phyloP scores from a whole-genome alignment of 805 yeast species.

The Yamadazyma nakazawae region DNA sequence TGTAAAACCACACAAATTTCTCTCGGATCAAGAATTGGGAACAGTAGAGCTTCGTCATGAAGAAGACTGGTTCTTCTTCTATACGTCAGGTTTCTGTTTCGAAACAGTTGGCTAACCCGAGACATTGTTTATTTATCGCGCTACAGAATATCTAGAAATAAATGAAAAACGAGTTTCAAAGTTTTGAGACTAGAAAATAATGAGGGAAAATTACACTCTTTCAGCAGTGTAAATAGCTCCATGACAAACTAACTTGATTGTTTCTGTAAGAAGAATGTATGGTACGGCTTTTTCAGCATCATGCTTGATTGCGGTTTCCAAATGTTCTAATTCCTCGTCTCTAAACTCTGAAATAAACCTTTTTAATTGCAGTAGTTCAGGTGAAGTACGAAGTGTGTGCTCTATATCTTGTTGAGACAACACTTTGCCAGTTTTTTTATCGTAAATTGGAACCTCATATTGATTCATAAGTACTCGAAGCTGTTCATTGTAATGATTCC shows the following conservation, averaged over 20 bases:
- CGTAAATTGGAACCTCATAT: conserved; percentile 45
- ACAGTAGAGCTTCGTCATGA: conserved; percentile 25
- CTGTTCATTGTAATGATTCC: conserved; percentile 92
- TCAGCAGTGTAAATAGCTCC: conserved; percentile 94
- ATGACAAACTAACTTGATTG: conserved; percentile 75
- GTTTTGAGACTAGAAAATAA: not conserved
- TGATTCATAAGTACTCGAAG: conserved; percentile 71
- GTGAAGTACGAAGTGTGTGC: conserved; percentile 33
- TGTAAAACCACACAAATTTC: conserved; percentile 59
- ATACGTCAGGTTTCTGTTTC: conserved; percentile 22
- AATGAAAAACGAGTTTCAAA: not conserved
- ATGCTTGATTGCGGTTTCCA: conserved; percentile 87
- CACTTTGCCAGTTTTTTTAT: conserved; percentile 31
- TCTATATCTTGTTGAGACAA: conserved; percentile 22
- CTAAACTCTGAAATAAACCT: conserved; percentile 70
- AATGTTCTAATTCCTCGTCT: conserved; percentile 93
- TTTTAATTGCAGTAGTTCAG: conserved; percentile 58
- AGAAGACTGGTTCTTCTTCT: conserved; percentile 18
- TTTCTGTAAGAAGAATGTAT: conserved; percentile 82
- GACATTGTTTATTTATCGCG: conserved; percentile 21
- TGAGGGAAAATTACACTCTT: conserved; percentile 45
- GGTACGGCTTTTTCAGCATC: conserved; percentile 95
- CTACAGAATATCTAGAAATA: not conserved
- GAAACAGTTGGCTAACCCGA: conserved; percentile 28
- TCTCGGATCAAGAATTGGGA: conserved; percentile 58